A percentile compares a stretch with the other conserved stretches of the same genome.
Conservation (phyloP, 2,329 filamentous ascomycete species). For the Aureobasidium leucospermi region DNA sequence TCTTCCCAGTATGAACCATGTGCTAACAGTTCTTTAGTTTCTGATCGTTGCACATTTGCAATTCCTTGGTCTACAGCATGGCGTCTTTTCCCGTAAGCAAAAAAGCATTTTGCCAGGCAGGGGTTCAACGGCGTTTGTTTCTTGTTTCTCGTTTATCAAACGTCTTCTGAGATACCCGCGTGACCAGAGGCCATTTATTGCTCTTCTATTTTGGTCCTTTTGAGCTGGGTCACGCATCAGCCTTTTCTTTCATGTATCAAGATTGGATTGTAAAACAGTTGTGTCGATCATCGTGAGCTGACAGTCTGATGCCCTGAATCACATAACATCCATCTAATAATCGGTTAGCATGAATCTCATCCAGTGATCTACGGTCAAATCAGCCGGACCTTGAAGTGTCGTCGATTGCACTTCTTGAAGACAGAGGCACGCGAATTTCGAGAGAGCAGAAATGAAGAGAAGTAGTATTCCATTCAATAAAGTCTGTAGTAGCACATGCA, state of each 20-base stretch:
- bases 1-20: background rate
- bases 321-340: too few species aligned
- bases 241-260: background rate
- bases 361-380: too few species aligned
- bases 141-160: background rate
- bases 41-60: background rate
- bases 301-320: background rate
- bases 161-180: slow-evolving; percentile 11
- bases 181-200: background rate
- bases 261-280: background rate
- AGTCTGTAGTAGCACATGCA: slow-evolving; percentile 4
- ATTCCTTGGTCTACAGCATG: background rate
- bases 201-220: background rate
- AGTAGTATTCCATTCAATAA: background rate
- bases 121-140: background rate
- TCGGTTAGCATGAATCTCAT: too few species aligned
- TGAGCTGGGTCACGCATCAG: slow-evolving; percentile 5
- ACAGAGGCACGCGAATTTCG: background rate
- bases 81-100: slow-evolving; percentile 5
- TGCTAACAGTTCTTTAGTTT: background rate
- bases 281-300: background rate
- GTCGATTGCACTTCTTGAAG: too few species aligned
- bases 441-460: background rate
- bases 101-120: background rate
- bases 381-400: too few species aligned